These are phyloP conservation scores for Talinum fruticosum DNA, from an alignment of 148 eudicot genomes.

Conservation along the genomic window DNA sequence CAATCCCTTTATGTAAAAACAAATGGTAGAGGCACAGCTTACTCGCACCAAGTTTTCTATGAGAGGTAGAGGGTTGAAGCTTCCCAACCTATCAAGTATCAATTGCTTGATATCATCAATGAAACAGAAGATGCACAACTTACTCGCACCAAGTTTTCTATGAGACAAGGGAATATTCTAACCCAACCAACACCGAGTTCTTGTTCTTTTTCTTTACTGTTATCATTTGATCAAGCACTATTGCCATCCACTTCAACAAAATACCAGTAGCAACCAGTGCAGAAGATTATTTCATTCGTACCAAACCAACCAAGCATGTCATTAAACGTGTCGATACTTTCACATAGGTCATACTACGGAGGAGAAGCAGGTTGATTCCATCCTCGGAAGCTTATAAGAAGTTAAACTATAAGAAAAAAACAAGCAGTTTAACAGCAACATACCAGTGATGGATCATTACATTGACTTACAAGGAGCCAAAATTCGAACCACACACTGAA, in stretches of 20 bases:
- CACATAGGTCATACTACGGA: not conserved
- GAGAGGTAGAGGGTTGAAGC: too few relatives aligned
- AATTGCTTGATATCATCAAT: not conserved
- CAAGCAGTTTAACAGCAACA: not conserved
- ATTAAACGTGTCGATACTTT: not conserved
- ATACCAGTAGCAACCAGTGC: not conserved
- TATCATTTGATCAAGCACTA: not conserved
- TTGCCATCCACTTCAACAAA: not conserved
- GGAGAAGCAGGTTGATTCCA: not conserved
- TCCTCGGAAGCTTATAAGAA: not conserved
- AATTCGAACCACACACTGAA: not conserved
- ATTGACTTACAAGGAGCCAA: not conserved
- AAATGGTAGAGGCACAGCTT: not conserved
- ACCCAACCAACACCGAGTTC: not conserved
- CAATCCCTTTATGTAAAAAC: not conserved
- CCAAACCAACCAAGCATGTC: not conserved
- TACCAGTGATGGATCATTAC: not conserved
- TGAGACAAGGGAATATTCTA: not conserved
- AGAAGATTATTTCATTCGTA: not conserved
- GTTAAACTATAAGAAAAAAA: too few relatives aligned
- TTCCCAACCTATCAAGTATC: not conserved
- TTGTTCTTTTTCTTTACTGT: not conserved
- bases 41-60: too few relatives aligned
- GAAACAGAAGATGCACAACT: not conserved
- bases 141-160: not conserved